Percentiles rank a stretch among this genome's conserved stretches.
phyloP scores from a whole-genome alignment of 805 yeast species.

The Alloascoidea africana region DNA sequence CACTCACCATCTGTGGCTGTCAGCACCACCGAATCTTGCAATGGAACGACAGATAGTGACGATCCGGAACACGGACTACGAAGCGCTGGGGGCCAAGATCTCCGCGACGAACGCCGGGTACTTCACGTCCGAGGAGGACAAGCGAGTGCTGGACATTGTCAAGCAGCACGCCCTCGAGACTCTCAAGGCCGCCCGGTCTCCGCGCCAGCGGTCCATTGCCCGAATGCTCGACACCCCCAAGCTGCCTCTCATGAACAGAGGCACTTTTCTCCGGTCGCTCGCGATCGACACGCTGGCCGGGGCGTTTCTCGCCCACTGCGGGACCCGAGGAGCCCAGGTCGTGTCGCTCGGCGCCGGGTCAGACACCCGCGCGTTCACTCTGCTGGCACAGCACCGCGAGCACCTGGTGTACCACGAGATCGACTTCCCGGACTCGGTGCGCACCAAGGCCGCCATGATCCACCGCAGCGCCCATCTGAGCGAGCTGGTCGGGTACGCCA shows the following conservation, averaged over 20 bases:
- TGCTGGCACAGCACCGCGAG: slow-evolving; percentile 20
- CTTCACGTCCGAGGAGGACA: slow-evolving; percentile 24
- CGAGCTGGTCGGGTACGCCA: slow-evolving; percentile 11
- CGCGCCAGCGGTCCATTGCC: slow-evolving; percentile 4
- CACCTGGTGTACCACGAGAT: slow-evolving; percentile 36
- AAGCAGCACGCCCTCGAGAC: slow-evolving; percentile 3
- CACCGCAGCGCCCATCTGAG: slow-evolving; percentile 16
- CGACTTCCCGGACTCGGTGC: slow-evolving; percentile 43
- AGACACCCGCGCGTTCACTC: slow-evolving; percentile 49
- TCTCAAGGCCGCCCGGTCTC: slow-evolving; percentile 5
- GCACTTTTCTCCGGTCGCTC: slow-evolving; percentile 36
- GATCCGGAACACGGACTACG: slow-evolving; percentile 45
- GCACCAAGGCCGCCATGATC: slow-evolving; percentile 36
- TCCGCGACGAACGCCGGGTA: slow-evolving; percentile 31
- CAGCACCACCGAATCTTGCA: no score
- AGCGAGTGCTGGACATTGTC: slow-evolving; percentile 11
- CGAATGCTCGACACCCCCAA: slow-evolving; percentile 22
- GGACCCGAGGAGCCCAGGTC: slow-evolving; percentile 22
- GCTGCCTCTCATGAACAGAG: slow-evolving; percentile 45
- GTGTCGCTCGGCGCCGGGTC: slow-evolving; percentile 73
- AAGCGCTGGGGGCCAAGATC: slow-evolving; percentile 38
- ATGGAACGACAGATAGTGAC: no score
- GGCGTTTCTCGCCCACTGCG: slow-evolving; percentile 17
- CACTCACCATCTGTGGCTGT: no score
- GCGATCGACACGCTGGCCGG: slow-evolving; percentile 27